Base-by-base conservation (phyloP, 352 stramenopile genomes). In the Peronosclerospora sorghi region DNA sequence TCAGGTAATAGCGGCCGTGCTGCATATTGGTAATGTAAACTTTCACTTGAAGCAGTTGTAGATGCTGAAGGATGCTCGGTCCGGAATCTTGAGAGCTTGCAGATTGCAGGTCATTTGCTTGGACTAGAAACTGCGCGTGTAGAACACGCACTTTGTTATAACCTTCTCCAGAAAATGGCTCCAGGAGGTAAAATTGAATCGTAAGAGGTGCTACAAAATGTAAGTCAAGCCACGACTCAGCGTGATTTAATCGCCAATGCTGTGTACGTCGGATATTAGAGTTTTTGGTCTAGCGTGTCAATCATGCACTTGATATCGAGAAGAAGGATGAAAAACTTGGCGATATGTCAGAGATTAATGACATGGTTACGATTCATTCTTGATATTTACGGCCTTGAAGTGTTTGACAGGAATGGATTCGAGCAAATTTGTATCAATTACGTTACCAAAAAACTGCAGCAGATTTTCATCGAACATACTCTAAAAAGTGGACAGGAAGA, bases 371-470 rank as follows among this genome's bases (percentile, higher is more conserved):
- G 41, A 83, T 97, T 54, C 36, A 93, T 97, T 21, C 65, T 97
- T 26, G 94, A 98, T 55, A 97, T 98, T 46, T 98, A 97, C 56
- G 92, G 94, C 1, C 98, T 98, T 70, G 94, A 98, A 56, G 84
- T 85, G 17, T 97, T 97, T 45, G 68, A 95, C 37, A 83, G 82
- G 28, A 97, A 97, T 54, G 84, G 74, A 12, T 96, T 96, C 54
- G 87, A 96, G 57, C 92, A 98, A 56, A 91, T 96, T 32, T 96
- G 87, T 47, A 96, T 96, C 75, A 96, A 96, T 60, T 96, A 93
- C 38, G 86, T 90, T 37, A 97, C 96, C 62, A 87, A 97, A 48
- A 96, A 95, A 60, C 70, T 97, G 29, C 87, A 97, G 62, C 78
- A 89, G 36, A 80, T 93, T 50, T 94, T 94, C 56, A 97, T 96